Evolutionary conservation across 305 asterid species (phyloP).

Genomic region (Fraxinus greggii): DNA sequence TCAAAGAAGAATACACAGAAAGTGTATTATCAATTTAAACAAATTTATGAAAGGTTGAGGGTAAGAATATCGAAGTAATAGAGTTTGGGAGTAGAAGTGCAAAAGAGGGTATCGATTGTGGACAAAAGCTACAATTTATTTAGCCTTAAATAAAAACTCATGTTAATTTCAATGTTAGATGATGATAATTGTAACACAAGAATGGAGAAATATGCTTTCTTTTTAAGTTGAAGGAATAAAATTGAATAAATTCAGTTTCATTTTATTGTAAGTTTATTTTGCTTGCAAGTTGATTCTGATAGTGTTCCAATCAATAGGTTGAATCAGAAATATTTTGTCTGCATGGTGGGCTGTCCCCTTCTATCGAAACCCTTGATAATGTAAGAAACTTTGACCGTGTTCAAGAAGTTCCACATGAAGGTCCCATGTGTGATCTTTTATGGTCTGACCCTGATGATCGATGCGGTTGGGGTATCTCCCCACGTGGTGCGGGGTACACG

Average conservation of each 20-base stretch:
- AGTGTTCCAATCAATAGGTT: slow-evolving; percentile 48
- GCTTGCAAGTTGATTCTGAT: slow-evolving; percentile 10
- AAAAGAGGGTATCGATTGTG: background rate
- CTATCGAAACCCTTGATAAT: slow-evolving; percentile 87
- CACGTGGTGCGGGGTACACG: slow-evolving; percentile 97
- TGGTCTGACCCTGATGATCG: slow-evolving; percentile 99
- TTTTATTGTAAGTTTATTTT: background rate
- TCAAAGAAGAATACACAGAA: too few relatives aligned
- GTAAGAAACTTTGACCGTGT: slow-evolving; percentile 94
- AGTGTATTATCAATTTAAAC: too few relatives aligned
- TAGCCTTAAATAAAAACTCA: background rate
- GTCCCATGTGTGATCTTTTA: slow-evolving; percentile 94
- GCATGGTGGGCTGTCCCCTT: slow-evolving; percentile 93
- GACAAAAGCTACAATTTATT: background rate
- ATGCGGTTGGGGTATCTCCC: slow-evolving; percentile 98
- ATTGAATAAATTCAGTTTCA: background rate
- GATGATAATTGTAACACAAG: background rate
- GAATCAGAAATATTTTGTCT: slow-evolving; percentile 95
- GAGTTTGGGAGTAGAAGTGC: background rate
- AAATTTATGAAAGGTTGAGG: background rate
- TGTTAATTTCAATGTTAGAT: background rate
- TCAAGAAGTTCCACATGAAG: slow-evolving; percentile 99
- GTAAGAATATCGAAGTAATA: background rate
- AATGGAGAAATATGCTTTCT: background rate
- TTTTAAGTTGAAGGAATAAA: background rate